These are phyloP conservation scores for Coniferiporia sulphurascens DNA, from an alignment of 1,284 basidiomycete species.

Conservation along the genomic window DNA sequence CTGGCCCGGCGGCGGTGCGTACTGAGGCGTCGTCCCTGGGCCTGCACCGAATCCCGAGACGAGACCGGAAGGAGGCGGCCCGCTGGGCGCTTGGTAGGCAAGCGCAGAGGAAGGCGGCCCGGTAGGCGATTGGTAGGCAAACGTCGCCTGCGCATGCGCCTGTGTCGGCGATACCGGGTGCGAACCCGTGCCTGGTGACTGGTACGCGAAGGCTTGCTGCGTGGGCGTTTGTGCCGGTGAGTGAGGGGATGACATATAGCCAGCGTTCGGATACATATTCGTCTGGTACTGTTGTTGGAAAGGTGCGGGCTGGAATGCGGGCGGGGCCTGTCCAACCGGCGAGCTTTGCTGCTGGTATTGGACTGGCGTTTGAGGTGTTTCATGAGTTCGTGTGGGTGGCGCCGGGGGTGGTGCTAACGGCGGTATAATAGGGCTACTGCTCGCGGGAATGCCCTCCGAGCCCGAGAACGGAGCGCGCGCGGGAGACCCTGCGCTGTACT, in stretches of 20 bases:
- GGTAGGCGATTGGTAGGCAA: neutral
- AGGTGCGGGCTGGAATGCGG: neutral
- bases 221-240: slow-evolving; percentile 5
- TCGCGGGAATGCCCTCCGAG: neutral
- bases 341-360: neutral
- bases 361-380: neutral
- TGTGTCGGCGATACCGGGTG: neutral
- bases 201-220: slow-evolving; percentile 1
- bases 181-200: neutral
- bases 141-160: neutral
- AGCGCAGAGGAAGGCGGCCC: neutral
- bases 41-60: neutral
- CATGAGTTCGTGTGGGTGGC: slow-evolving; percentile 1
- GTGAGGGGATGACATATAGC: neutral
- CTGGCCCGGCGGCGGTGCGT: neutral
- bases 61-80: neutral
- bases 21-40: too few species aligned
- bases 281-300: slow-evolving; percentile 1
- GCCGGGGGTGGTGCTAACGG: slow-evolving; percentile 8
- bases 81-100: slow-evolving; percentile 4
- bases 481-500: neutral
- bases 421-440: neutral
- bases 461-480: neutral
- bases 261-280: neutral
- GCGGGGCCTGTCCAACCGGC: neutral